Evolutionary conservation across 768 basidiomycete species (phyloP).

Genomic region (Auricularia auricula-judae): DNA sequence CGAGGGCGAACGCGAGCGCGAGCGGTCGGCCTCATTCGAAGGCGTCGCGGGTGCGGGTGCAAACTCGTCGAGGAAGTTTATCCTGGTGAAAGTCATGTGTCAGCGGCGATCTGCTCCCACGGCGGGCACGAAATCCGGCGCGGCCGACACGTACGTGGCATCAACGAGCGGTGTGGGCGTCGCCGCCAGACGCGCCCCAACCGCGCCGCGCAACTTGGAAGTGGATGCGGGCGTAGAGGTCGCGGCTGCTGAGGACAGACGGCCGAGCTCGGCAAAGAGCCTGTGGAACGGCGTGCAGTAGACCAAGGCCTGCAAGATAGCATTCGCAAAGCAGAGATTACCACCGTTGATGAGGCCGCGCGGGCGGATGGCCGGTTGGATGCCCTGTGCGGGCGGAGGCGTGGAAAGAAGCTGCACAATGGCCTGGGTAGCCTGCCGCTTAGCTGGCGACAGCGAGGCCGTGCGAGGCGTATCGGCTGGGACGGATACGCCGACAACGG

Average conservation of each 20-base stretch:
- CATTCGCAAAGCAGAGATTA: constrained; percentile 97
- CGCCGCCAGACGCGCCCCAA: constrained; percentile 33
- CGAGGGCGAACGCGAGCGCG: neutral
- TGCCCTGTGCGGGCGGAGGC: constrained; percentile 8
- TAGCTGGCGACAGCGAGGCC: constrained; percentile 24
- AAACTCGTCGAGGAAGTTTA: constrained; percentile 75
- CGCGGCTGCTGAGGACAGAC: constrained; percentile 27
- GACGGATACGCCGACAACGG: constrained; percentile 64
- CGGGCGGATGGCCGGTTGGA: constrained; percentile 37
- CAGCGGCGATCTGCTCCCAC: neutral
- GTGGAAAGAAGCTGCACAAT: constrained; percentile 31
- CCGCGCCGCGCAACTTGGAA: constrained; percentile 10
- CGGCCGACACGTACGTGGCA: constrained; percentile 26
- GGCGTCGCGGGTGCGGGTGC: constrained; percentile 9
- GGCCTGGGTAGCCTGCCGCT: constrained; percentile 44
- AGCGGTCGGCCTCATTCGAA: constrained; percentile 25
- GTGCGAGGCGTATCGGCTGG: constrained; percentile 30
- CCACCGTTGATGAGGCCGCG: constrained; percentile 88
- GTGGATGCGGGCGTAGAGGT: constrained; percentile 1
- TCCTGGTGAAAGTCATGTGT: constrained; percentile 19
- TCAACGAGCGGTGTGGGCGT: constrained; percentile 23
- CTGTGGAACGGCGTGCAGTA: constrained; percentile 82
- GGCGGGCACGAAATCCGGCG: no score
- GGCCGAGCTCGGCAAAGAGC: constrained; percentile 63
- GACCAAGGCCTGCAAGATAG: constrained; percentile 81